Evolutionary conservation across 1,139 yeast species (phyloP).

Genomic region (Candida buenavistaensis): DNA sequence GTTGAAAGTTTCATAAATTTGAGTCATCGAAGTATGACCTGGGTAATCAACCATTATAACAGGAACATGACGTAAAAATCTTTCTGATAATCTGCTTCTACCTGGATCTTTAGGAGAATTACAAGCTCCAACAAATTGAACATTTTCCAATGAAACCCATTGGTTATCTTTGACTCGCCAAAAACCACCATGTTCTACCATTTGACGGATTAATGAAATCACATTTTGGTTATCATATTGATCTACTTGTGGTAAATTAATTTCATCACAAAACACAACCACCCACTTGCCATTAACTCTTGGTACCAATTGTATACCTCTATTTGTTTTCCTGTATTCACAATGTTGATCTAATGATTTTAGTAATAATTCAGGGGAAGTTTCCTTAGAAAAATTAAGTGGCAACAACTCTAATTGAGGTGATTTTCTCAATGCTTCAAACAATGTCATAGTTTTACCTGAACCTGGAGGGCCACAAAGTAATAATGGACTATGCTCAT

Average conservation of each 20-base stretch:
- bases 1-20: constrained; percentile 65
- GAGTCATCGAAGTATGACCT: constrained; percentile 56
- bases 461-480: constrained; percentile 98
- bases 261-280: constrained; percentile 89
- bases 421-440: constrained; percentile 63
- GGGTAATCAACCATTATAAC: constrained; percentile 84
- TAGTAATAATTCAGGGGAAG: constrained; percentile 63
- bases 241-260: constrained; percentile 78
- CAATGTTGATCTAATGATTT: constrained; percentile 75
- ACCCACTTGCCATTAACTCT: constrained; percentile 66
- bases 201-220: constrained; percentile 72
- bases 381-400: constrained; percentile 82
- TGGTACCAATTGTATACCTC: constrained; percentile 61
- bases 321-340: constrained; percentile 52
- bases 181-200: constrained; percentile 75
- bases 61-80: constrained; percentile 71
- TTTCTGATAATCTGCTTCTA: constrained; percentile 54
- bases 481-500: constrained; percentile 60
- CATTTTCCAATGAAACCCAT: constrained; percentile 67
- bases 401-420: constrained; percentile 62
- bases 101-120: constrained; percentile 88
- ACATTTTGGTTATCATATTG: constrained; percentile 75
- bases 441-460: constrained; percentile 91
- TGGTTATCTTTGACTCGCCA: constrained; percentile 62
- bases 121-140: constrained; percentile 93